A percentile compares a stretch with the other conserved stretches of the same genome.
Evolutionary conservation across 768 basidiomycete genomes (phyloP).

Genomic region (Coprinopsis sp.): DNA sequence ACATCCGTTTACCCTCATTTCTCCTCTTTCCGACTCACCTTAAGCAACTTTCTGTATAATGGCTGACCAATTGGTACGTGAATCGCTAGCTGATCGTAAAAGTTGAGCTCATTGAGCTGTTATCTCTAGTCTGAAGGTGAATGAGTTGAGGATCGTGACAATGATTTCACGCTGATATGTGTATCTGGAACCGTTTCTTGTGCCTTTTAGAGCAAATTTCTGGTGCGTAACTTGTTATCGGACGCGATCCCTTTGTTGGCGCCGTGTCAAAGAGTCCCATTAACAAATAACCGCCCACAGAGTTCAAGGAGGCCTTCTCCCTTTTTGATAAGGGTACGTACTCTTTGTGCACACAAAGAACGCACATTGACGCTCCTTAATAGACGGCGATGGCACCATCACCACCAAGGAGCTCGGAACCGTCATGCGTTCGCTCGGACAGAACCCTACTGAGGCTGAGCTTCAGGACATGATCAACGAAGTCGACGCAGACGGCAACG

Average conservation of each 20-base stretch:
- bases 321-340: conserved; percentile 87
- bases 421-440: conserved; percentile 46
- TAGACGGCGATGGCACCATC: conserved; percentile 43
- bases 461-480: conserved; percentile 48
- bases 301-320: conserved; percentile 99
- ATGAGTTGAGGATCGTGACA: no score
- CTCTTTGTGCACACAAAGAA: conserved; percentile 5
- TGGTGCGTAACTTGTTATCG: conserved; percentile 44
- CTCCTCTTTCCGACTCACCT: no score
- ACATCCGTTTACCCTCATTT: no score
- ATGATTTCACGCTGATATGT: no score
- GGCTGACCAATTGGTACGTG: no score
- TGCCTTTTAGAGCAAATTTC: conserved; percentile 80
- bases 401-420: conserved; percentile 44
- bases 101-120: no score
- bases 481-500: conserved; percentile 73
- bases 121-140: no score
- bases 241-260: conserved; percentile 6
- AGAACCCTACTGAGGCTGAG: conserved; percentile 45
- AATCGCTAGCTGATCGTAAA: no score
- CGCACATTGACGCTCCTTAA: conserved; percentile 1
- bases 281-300: no score
- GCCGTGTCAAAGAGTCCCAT: no score
- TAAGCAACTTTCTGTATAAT: no score
- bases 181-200: no score